phyloP scores from a whole-genome alignment of 2,329 filamentous ascomycete species.

The Colletotrichum caudatum region DNA sequence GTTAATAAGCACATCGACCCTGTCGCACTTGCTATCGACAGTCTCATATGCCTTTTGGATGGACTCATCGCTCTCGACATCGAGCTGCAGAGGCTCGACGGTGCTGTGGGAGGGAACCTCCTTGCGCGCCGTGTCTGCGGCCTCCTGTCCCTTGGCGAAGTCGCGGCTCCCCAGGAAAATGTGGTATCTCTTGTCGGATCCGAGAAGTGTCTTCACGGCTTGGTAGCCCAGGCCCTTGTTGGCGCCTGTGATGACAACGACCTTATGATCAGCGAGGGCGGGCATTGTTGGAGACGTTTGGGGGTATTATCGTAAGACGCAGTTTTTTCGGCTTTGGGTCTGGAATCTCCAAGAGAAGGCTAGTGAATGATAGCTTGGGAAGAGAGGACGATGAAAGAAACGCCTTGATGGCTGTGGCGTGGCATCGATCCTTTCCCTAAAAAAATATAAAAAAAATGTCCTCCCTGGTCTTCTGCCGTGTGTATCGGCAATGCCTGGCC shows the following conservation, averaged over 20 bases:
- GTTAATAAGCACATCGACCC: constrained; percentile 47
- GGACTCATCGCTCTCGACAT: constrained; percentile 42
- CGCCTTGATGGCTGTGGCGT: no score
- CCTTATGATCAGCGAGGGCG: neutral
- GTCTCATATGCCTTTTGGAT: constrained; percentile 41
- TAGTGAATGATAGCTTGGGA: no score
- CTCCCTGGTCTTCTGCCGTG: no score
- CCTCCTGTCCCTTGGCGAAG: constrained; percentile 44
- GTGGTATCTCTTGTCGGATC: constrained; percentile 43
- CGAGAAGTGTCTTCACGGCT: constrained; percentile 44
- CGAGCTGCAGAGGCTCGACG: constrained; percentile 39
- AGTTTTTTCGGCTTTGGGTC: no score
- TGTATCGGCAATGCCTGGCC: no score
- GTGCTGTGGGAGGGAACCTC: constrained; percentile 19
- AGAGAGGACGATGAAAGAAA: no score
- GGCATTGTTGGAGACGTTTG: neutral
- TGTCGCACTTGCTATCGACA: constrained; percentile 39
- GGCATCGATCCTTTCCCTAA: no score
- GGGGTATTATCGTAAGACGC: no score
- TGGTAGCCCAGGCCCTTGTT: constrained; percentile 49
- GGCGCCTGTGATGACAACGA: constrained; percentile 41
- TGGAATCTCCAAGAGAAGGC: no score
- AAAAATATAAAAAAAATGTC: no score
- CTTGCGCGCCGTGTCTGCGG: constrained; percentile 13
- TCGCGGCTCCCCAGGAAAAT: constrained; percentile 47